phyloP scores from a whole-genome alignment of 495 filamentous ascomycete species.

The Xylaria telfairii region DNA sequence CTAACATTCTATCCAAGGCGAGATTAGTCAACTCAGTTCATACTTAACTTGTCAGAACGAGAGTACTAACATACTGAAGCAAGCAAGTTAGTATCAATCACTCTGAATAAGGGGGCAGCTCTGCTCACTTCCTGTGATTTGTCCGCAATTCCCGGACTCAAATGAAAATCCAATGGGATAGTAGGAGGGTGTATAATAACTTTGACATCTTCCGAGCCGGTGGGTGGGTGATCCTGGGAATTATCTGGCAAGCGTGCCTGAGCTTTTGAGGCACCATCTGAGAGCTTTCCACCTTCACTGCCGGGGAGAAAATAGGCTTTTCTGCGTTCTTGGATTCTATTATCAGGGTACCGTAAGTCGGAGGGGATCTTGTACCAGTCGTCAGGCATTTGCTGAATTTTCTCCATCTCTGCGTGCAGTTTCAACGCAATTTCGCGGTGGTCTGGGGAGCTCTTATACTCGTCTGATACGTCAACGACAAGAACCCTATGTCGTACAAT shows the following conservation, averaged over 20 bases:
- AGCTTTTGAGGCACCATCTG: neutral
- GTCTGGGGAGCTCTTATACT: neutral
- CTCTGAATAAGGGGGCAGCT: neutral
- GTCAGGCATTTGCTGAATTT: neutral
- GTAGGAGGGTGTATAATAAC: neutral
- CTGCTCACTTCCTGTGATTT: neutral
- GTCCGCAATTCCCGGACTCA: neutral
- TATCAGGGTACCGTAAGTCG: neutral
- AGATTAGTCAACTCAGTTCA: neutral
- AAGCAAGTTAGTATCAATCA: neutral
- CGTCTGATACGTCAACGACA: slow-evolving; percentile 25
- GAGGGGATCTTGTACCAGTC: neutral
- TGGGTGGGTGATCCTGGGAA: neutral
- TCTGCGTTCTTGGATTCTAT: neutral
- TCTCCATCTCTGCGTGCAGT: neutral
- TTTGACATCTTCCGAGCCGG: neutral
- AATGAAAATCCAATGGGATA: neutral
- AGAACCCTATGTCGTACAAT: slow-evolving; percentile 33
- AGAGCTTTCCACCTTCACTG: neutral
- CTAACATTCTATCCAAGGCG: neutral
- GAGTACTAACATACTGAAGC: slow-evolving; percentile 1
- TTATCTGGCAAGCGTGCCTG: neutral
- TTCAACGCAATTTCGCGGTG: neutral
- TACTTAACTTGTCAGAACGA: neutral
- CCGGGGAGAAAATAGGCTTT: neutral